Evolutionary conservation across 257 asterid species (phyloP).

Genomic region (Eustoma russellianum): DNA sequence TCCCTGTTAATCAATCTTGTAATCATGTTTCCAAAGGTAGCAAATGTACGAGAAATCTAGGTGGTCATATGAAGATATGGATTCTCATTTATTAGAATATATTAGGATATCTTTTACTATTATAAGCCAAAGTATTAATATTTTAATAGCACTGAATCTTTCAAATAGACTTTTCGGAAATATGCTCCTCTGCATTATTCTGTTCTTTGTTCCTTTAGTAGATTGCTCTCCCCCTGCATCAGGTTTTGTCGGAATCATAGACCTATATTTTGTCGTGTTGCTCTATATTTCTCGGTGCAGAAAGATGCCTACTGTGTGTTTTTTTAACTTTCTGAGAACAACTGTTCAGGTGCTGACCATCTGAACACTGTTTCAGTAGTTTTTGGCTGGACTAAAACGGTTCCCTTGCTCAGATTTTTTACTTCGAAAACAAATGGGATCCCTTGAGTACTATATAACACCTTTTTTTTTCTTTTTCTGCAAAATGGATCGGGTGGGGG

Average conservation of each 20-base stretch:
- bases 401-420: too few species aligned
- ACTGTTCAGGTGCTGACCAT: slow-evolving; percentile 14
- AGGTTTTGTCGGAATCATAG: slow-evolving; percentile 58
- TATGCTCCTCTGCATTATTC: slow-evolving; percentile 18
- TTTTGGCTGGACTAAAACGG: too few species aligned
- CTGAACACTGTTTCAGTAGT: slow-evolving; percentile 1
- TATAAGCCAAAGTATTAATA: slow-evolving; percentile 19
- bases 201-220: slow-evolving; percentile 49
- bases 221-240: slow-evolving; percentile 45
- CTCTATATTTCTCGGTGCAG: slow-evolving; percentile 16
- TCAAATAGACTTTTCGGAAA: slow-evolving; percentile 27
- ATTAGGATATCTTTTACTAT: neutral
- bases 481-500: too few species aligned
- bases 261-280: slow-evolving; percentile 42
- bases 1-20: slow-evolving; percentile 10
- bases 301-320: slow-evolving; percentile 4
- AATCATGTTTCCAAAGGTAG: slow-evolving; percentile 23
- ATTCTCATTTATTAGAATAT: slow-evolving; percentile 5
- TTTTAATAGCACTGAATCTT: slow-evolving; percentile 10
- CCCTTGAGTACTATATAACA: too few species aligned
- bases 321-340: slow-evolving; percentile 3
- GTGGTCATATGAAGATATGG: neutral
- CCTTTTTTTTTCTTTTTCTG: too few species aligned
- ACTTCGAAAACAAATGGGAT: too few species aligned
- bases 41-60: slow-evolving; percentile 34